Base-by-base conservation (phyloP, 805 yeast genomes). In the Yamadazyma philogaea region DNA sequence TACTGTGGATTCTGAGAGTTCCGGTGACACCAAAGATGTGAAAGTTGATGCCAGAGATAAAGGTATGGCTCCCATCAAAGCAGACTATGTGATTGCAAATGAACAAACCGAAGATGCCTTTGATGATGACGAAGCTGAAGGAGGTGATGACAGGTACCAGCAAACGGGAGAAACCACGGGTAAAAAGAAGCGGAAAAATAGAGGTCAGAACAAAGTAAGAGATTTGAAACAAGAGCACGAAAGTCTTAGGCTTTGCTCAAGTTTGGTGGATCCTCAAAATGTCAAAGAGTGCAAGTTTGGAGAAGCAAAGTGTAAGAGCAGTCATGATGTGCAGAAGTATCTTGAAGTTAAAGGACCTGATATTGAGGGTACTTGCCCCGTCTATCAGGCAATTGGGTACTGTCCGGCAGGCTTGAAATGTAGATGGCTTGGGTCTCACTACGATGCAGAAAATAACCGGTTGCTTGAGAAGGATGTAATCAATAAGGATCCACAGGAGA, bases 361-460 rank as follows among this genome's bases (percentile, higher is more conserved):
- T 59, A 66, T 87, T 17, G 77, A 73, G 7, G 95, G 95, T 0
- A 56, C 55, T 1, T 93, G 99, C 64, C 98, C 99, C 0, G 96
- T 87, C 3, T 89, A 68, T 57, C 69, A 68, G 26, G 83, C 85
- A 1, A 69, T 87, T 27, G 99, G 99, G 0, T 82, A 79, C 56
- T 93, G 99, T 70, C 96, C 96, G 3, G 77, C 84, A 47, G 99
- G 99, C 0, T 65, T 87, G 53, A 91, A 87, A 61, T 93, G 99
- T 66, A 78, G 96, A 54, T 93, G 96, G 87, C 74, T 93, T 44
- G 67, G 76, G 3, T 77, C 87, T 12, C 98, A 93, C 65, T 75
- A 68, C 55, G 59, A 75, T 51, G 57, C 56, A 24, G 82, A 70
- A 43, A 63, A 72, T 14, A 68, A 64, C 41, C 66, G 60, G 45